Evolutionary conservation across 2,329 filamentous ascomycete species (phyloP), one percentile per base, ranked within the genome.

Genomic region (Ophiocordyceps camponoti-leonardi): DNA sequence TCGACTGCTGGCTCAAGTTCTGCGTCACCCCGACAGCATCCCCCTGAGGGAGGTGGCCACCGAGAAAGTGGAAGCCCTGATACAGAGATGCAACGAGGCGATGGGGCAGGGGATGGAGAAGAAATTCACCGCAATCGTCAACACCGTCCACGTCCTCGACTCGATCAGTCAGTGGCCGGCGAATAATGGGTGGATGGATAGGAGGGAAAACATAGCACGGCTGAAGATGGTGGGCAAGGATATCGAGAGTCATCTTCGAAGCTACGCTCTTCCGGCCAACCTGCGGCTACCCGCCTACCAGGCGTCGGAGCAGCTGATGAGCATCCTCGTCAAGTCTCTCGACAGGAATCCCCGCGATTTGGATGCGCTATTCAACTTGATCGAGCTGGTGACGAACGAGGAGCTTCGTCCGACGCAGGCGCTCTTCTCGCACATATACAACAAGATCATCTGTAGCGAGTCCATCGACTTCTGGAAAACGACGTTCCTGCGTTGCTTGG

Each of bases 211-310:
- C 44, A 65, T 80, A 30, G 63, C 61, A 10, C 79, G 75, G 74
- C 62, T 81, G 47, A 78, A 75, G 58, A 65, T 67, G 40, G 76
- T 82, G 30, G 87, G 85, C 26, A 86, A 83, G 57, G 81, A 87
- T 26, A 66, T 98, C 16, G 84, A 95, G 59, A 73, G 68, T 40
- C 81, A 83, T 54, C 71, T 93, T 37, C 78, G 79, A 42, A 68
- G 67, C 30, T 82, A 92, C 54, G 76, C 70, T 6, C 68, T 95
- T 40, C 77, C 83, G 6, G 68, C 80, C 0, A 72, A 72, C 48
- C 72, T 95, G 51, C 83, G 90, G 37, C 71, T 98, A 33, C 81
- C 88, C 6, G 86, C 86, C 7, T 83, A 93, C 53, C 92, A 98
- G 63, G 84, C 86, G 28, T 81, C 83, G 4, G 86, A 95, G 52